phyloP scores from a whole-genome alignment of 164 flowering plant species.

The Echeveria elegans region DNA sequence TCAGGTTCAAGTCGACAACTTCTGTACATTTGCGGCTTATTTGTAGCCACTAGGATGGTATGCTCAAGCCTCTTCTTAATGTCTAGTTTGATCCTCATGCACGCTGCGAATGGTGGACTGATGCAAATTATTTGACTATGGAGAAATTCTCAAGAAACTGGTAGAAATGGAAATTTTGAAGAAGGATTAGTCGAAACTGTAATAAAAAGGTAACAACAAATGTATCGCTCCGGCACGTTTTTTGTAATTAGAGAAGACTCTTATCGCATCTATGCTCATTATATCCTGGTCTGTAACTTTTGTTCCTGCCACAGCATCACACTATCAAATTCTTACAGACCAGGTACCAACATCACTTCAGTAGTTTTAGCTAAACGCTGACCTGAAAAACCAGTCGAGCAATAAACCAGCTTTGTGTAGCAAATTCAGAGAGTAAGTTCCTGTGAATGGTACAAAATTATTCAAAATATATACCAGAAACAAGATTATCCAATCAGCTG shows the following conservation, averaged over 20 bases:
- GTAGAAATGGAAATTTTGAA: slow-evolving; percentile 1
- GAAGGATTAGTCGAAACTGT: background rate
- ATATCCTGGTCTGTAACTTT: no score
- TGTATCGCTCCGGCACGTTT: background rate
- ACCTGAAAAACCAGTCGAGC: no score
- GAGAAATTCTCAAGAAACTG: slow-evolving; percentile 18
- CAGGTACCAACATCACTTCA: no score
- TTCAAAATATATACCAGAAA: no score
- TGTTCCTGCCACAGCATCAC: no score
- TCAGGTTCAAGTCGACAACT: slow-evolving; percentile 20
- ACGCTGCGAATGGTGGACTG: slow-evolving; percentile 59
- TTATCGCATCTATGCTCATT: no score
- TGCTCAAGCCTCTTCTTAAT: slow-evolving; percentile 16
- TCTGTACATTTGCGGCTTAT: slow-evolving; percentile 29
- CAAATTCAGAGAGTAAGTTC: no score
- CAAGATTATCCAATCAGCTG: no score
- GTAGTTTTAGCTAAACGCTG: slow-evolving; percentile 50
- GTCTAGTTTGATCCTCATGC: slow-evolving; percentile 31
- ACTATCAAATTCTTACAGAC: no score
- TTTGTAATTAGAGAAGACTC: no score
- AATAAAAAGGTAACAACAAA: background rate
- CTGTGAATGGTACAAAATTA: no score
- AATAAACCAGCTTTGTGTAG: no score
- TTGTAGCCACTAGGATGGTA: slow-evolving; percentile 32
- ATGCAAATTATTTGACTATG: slow-evolving; percentile 57